Percentiles rank a stretch among this genome's conserved stretches.
These are phyloP conservation scores for Calonectria hongkongensis DNA, from an alignment of 2,329 filamentous ascomycete genomes.

Conservation along the genomic window DNA sequence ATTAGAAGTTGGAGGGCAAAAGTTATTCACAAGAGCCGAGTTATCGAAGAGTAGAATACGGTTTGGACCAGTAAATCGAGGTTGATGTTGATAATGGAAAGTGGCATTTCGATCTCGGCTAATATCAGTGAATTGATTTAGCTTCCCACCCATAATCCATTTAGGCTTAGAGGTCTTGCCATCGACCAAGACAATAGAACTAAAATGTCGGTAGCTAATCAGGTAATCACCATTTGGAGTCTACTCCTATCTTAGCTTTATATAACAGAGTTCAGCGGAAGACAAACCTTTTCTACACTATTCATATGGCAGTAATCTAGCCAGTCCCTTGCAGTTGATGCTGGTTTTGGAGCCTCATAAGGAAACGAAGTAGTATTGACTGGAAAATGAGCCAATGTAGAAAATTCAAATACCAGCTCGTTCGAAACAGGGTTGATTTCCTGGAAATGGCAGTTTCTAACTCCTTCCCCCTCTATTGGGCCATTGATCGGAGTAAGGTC, in stretches of 20 bases:
- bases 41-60: constrained; percentile 21
- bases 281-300: constrained; percentile 1
- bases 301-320: constrained; percentile 3
- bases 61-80: constrained; percentile 3
- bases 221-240: constrained; percentile 10
- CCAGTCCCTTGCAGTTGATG: background rate
- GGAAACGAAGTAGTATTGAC: constrained; percentile 2
- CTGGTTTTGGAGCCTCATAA: background rate
- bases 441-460: constrained; percentile 4
- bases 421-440: background rate
- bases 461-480: background rate
- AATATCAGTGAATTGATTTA: constrained; percentile 12
- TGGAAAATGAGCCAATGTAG: background rate
- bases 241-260: background rate
- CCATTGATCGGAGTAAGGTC: background rate
- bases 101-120: background rate
- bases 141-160: constrained; percentile 18
- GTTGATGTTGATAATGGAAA: constrained; percentile 15
- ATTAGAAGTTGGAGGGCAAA: background rate
- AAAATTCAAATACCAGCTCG: constrained; percentile 1
- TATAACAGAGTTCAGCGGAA: background rate
- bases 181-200: background rate
- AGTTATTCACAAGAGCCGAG: constrained; percentile 13
- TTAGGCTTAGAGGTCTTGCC: constrained; percentile 14
- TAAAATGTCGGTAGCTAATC: constrained; percentile 14